Evolutionary conservation across 1,284 basidiomycete genomes (phyloP).

Genomic region (Ustilago bromivora): DNA sequence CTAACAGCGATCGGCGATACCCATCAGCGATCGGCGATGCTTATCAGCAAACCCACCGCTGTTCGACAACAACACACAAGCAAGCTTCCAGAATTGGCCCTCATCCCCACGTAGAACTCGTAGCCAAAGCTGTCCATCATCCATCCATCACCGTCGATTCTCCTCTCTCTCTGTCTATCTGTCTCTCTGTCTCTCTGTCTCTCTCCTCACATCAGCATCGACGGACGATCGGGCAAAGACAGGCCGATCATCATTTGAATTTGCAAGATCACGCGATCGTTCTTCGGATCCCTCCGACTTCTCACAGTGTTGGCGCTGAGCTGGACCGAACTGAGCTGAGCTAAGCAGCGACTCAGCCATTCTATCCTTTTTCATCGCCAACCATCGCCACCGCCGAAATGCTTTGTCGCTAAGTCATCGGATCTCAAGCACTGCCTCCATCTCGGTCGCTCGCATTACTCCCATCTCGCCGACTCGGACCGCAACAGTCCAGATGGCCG

Average conservation of each 20-base stretch:
- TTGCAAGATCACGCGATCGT: constrained; percentile 8
- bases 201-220: neutral
- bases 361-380: neutral
- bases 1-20: neutral
- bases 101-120: neutral
- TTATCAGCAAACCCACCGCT: neutral
- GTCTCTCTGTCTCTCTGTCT: neutral
- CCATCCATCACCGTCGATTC: neutral
- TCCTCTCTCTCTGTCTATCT: neutral
- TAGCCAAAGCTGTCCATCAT: neutral
- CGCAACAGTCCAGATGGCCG: constrained; percentile 35
- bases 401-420: constrained; percentile 1
- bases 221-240: neutral
- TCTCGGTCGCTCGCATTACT: neutral
- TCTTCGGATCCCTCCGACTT: constrained; percentile 4
- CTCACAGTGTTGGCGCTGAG: neutral
- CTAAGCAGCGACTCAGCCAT: neutral
- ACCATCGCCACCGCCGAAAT: neutral
- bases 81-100: neutral
- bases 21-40: neutral
- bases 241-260: neutral
- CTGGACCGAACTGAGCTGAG: neutral
- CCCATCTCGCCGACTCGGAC: neutral
- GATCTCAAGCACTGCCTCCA: neutral
- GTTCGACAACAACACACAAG: neutral